Conservation (phyloP, 2,329 filamentous ascomycete species). For the Arthrobotrys conoides region DNA sequence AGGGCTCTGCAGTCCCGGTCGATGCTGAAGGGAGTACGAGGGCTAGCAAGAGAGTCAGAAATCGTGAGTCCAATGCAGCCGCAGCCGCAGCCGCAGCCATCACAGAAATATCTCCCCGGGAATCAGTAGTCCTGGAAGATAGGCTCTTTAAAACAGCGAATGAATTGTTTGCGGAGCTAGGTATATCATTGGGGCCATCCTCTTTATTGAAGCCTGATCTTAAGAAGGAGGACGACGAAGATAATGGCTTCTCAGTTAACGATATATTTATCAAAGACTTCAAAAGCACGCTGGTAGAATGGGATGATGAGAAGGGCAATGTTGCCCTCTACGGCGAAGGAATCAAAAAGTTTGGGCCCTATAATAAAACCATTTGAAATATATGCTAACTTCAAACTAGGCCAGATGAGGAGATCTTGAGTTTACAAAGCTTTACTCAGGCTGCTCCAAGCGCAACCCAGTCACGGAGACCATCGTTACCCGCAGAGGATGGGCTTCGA, state of each 20-base stretch:
- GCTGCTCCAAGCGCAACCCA: constrained; percentile 45
- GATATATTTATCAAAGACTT: constrained; percentile 66
- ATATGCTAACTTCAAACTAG: constrained; percentile 22
- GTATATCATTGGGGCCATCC: constrained; percentile 62
- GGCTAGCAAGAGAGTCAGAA: constrained; percentile 75
- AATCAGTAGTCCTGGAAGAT: constrained; percentile 62
- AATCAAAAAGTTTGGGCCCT: constrained; percentile 59
- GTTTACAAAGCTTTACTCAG: constrained; percentile 60
- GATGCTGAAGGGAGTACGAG: constrained; percentile 63
- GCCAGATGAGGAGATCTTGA: constrained; percentile 56
- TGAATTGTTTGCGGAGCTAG: constrained; percentile 62
- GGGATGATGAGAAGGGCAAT: constrained; percentile 67
- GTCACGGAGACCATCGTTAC: constrained; percentile 38
- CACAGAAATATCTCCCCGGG: constrained; percentile 58
- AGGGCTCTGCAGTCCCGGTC: constrained; percentile 63
- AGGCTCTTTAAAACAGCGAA: constrained; percentile 64
- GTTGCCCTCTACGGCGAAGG: constrained; percentile 64
- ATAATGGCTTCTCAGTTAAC: constrained; percentile 37
- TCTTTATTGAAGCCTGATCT: constrained; percentile 61
- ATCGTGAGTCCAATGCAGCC: constrained; percentile 72
- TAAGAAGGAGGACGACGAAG: constrained; percentile 59
- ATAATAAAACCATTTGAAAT: neutral
- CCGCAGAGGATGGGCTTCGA: constrained; percentile 70
- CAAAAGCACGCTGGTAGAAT: constrained; percentile 66
- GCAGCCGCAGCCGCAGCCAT: constrained; percentile 68